These are phyloP conservation scores for Hymenoscyphus fructigenus DNA, from an alignment of 2,329 filamentous ascomycete species.

Conservation along the genomic window DNA sequence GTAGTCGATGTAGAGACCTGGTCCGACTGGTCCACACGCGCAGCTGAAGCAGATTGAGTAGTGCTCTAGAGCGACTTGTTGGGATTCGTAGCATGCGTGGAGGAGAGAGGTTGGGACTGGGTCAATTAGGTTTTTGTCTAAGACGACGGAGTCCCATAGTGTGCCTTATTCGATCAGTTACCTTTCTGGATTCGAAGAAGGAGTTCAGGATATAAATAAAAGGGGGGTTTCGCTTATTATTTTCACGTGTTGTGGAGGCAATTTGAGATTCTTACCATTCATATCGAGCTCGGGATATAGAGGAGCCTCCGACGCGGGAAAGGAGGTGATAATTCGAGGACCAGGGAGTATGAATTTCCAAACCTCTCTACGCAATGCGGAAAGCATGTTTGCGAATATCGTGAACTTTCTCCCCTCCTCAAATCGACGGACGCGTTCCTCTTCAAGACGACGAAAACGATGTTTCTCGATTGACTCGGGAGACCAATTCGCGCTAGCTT, in stretches of 20 bases:
- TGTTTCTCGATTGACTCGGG: no score
- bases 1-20: background rate
- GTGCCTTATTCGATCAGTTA: background rate
- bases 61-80: background rate
- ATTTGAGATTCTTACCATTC: background rate
- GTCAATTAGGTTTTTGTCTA: background rate
- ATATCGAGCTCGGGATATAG: background rate
- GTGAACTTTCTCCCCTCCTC: background rate
- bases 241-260: no score
- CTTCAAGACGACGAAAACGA: no score
- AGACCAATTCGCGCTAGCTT: no score
- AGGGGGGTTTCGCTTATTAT: background rate
- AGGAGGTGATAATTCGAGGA: background rate
- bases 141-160: background rate
- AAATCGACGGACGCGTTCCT: no score
- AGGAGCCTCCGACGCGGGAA: background rate
- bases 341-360: background rate
- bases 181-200: background rate
- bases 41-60: background rate
- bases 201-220: background rate
- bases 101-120: background rate
- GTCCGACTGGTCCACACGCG: background rate
- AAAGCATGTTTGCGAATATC: background rate
- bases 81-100: background rate
- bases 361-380: background rate